Base-by-base conservation (phyloP, 1,284 basidiomycete genomes). In the Sporisorium exsertum region DNA sequence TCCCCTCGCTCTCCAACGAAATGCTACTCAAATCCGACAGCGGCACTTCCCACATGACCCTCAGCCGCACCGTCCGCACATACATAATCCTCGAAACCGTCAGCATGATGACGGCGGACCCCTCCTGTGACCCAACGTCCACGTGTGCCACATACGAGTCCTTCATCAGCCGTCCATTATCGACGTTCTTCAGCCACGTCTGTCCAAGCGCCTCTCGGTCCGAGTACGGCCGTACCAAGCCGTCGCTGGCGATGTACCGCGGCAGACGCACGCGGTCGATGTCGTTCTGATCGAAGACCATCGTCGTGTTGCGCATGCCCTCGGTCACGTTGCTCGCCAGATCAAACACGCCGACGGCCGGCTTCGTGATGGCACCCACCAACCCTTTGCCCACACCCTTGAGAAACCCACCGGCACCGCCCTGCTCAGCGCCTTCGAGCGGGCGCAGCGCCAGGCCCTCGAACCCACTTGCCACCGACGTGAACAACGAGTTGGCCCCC, bases 401-500 rank as follows among this genome's bases (percentile, higher is more conserved):
- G 88, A 98, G 94, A 87, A 99, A 99, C 5, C 97, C 97, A 37
- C 93, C 88, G 0, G 97, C 95, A 7, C 97, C 97, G 79, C 92
- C 95, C 16, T 91, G 89, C 85, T 99, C 96, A 0, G 97, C 97
- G 5, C 97, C 97, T 86, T 99, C 95, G 51, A 99, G 91, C 0
- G 97, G 97, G 84, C 97, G 96, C 82, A 97, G 93, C 72, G 98
- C 90, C 27, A 99, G 91, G 10, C 97, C 97, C 84, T 99, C 96
- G 85, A 99, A 91, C 1, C 96, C 97, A 83, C 94, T 96, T 8
- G 95, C 93, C 13, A 99, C 90, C 82, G 94, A 96, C 55, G 91
- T 95, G 15, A 96, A 95, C 70, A 99, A 90, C 1, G 95, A 95
- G 85, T 94, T 94, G 0, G 95, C 94, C 1, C 97, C 97, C 6